Percentiles rank a stretch among this genome's conserved stretches.
Evolutionary conservation across 129 eudicot genomes (phyloP).

Genomic region (sunflower (Helianthus annuus)): DNA sequence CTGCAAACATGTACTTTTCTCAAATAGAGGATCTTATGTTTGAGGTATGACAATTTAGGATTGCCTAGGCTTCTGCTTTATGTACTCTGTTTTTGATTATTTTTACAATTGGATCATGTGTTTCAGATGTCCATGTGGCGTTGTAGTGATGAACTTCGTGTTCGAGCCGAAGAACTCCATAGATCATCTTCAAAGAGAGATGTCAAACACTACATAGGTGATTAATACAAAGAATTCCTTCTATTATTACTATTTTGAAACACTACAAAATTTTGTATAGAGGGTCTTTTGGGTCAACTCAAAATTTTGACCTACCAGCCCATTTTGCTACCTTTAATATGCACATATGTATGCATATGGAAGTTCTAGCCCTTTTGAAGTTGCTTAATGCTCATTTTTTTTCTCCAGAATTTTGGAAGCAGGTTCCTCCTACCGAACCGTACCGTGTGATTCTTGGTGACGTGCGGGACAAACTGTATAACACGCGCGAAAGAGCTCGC

Average conservation of each 20-base stretch:
- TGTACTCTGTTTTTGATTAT: not conserved
- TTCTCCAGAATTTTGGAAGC: conserved; percentile 95
- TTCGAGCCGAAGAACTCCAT: conserved; percentile 78
- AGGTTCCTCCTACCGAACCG: conserved; percentile 87
- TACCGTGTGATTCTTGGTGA: conserved; percentile 96
- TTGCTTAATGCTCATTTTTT: conserved; percentile 10
- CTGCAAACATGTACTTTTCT: conserved; percentile 92
- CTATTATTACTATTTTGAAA: not conserved
- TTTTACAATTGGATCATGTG: conserved; percentile 12
- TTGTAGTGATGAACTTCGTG: conserved; percentile 93
- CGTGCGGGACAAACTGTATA: conserved; percentile 88
- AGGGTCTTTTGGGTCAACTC: not conserved
- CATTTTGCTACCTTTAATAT: conserved; percentile 6
- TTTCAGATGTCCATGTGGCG: conserved; percentile 98
- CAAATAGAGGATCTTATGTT: conserved; percentile 98
- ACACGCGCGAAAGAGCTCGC: conserved; percentile 96
- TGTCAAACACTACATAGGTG: conserved; percentile 95
- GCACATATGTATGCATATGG: conserved; percentile 7
- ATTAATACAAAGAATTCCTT: conserved; percentile 2
- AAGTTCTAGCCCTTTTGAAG: not conserved
- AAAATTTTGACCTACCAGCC: not conserved
- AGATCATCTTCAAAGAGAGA: conserved; percentile 71
- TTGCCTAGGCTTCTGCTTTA: not conserved
- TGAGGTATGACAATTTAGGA: conserved; percentile 51
- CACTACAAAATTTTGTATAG: too few relatives aligned